Conservation (phyloP, 176 grass and related monocot species). For the Eleusine coracana region DNA sequence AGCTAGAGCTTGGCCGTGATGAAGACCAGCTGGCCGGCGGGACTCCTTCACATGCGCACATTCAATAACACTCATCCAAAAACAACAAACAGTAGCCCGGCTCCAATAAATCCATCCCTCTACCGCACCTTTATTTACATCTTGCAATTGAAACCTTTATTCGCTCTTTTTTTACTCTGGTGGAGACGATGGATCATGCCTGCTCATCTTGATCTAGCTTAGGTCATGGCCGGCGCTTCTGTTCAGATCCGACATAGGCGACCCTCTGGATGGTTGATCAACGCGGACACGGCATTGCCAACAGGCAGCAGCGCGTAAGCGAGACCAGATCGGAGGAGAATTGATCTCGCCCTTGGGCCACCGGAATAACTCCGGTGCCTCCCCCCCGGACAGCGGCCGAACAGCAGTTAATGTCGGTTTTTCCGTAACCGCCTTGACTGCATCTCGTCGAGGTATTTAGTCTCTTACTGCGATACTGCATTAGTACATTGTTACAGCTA, state of each 20-base stretch:
- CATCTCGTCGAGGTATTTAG: background rate
- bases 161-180: background rate
- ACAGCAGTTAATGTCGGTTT: background rate
- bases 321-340: background rate
- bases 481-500: background rate
- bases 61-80: conserved; percentile 21
- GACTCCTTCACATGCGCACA: conserved; percentile 40
- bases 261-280: background rate
- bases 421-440: background rate
- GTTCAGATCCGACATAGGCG: conserved; percentile 5
- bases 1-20: background rate
- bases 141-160: background rate
- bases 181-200: background rate
- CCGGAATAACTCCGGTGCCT: conserved; percentile 46
- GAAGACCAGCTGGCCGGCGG: background rate
- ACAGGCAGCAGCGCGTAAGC: background rate
- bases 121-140: background rate
- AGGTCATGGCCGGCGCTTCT: background rate
- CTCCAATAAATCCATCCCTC: conserved; percentile 29
- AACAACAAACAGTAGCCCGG: background rate
- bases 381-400: background rate
- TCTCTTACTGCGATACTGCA: background rate
- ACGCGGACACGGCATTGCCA: too few species aligned
- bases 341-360: conserved; percentile 32
- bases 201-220: conserved; percentile 12